Evolutionary conservation across 2,329 filamentous ascomycete genomes (phyloP), one percentile per base, ranked within the genome.

Genomic region (Colletotrichum filicis): DNA sequence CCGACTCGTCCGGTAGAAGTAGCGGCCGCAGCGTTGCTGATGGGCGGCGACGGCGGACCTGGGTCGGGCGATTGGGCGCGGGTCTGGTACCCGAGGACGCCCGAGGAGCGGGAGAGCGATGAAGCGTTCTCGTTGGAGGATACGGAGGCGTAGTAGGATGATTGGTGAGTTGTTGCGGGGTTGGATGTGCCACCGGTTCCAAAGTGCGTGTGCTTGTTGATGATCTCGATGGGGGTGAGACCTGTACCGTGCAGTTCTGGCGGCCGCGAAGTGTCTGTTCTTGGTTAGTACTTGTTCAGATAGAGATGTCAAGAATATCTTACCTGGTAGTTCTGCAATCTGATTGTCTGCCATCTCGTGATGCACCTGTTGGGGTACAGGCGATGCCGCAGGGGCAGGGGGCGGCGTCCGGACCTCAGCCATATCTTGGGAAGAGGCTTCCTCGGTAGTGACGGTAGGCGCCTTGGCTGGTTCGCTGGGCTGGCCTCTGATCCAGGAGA

Each of bases 401-500:
- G 66, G 66, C 3, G 66, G 68, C 2, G 64, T 24, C 76, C 76
- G 71, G 68, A 77, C 80, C 26, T 83, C 83, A 58, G 84, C 82
- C 75, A 83, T 81, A 6, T 85, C 85, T 7, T 83, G 82, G 32
- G 78, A 78, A 0, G 80, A 79, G 0, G 81, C 78, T n/a, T 86
- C 85, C 2, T 86, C 85, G 5, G 83, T 86, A 3, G 85, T 85
- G 64, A 85, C 78, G 0, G 87, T 88, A 1, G 81, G 78, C 0
- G 84, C 82, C 76, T 90, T 89, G 2, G 56, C 60, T 58, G 81
- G 78, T 19, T 82, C 80, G 30, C 75, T 78, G 1, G 80, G 77
- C 65, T 88, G 85, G 9, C 84, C 85, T 65, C 83, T 83, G 66
- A 91, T 84, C 89, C 89, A 91, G 2, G 83, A 85, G 12, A 85